A percentile compares a stretch with the other conserved stretches of the same genome.
phyloP scores from a whole-genome alignment of 1,284 basidiomycete species.

The Gymnopus androsaceus region DNA sequence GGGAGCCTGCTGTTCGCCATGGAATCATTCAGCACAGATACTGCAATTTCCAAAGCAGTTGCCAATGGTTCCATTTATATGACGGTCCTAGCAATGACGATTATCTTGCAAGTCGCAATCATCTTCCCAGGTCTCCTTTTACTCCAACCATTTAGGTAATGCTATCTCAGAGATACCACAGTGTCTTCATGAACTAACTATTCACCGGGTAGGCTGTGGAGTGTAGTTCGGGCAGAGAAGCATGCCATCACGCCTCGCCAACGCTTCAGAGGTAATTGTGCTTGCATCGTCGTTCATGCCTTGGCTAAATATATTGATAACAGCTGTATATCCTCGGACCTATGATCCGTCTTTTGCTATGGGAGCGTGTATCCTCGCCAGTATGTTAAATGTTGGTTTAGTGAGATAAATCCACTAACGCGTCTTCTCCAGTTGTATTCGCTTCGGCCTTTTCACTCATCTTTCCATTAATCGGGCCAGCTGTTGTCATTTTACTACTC shows the following conservation, averaged over 20 bases:
- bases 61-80: constrained; percentile 75
- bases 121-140: constrained; percentile 70
- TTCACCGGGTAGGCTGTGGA: constrained; percentile 45
- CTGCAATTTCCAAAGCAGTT: constrained; percentile 46
- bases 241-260: constrained; percentile 73
- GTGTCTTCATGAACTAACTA: not conserved
- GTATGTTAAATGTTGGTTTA: not conserved
- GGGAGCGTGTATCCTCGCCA: constrained; percentile 64
- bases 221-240: constrained; percentile 52
- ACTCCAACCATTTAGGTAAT: constrained; percentile 55
- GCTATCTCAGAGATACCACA: not conserved
- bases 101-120: constrained; percentile 69
- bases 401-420: not conserved
- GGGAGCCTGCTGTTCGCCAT: constrained; percentile 70
- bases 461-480: constrained; percentile 76
- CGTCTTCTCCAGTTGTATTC: constrained; percentile 50
- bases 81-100: constrained; percentile 59
- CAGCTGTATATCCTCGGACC: constrained; percentile 73
- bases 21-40: constrained; percentile 51
- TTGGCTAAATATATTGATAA: not conserved
- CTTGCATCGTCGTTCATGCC: not conserved
- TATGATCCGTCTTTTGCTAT: constrained; percentile 70
- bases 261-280: constrained; percentile 65
- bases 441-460: constrained; percentile 71
- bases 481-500: constrained; percentile 65